Conservation (phyloP, 257 asterid species). For the Solanum tarapatanum region DNA sequence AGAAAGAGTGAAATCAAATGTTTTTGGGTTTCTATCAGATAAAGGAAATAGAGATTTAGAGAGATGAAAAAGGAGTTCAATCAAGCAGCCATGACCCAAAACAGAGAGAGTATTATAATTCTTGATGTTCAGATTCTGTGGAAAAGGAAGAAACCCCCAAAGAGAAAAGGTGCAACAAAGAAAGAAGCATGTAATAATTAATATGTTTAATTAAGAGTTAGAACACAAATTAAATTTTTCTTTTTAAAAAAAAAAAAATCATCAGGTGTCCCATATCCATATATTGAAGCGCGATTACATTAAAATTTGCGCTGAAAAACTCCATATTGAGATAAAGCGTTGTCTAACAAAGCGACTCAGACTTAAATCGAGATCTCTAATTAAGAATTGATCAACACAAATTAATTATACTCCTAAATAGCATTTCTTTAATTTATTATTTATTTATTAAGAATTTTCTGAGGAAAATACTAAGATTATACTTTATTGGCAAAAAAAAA, state of each 20-base stretch:
- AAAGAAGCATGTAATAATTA: neutral
- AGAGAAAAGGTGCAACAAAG: neutral
- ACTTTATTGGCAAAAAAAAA: neutral
- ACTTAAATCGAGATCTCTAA: too few relatives aligned
- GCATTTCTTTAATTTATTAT: neutral
- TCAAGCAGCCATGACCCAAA: constrained; percentile 56
- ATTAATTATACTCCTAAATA: neutral
- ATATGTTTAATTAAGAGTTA: neutral
- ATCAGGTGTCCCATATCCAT: too few relatives aligned
- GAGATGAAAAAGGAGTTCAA: constrained; percentile 25
- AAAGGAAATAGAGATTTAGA: neutral
- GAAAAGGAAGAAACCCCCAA: neutral
- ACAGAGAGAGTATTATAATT: neutral
- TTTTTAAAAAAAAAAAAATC: too few relatives aligned
- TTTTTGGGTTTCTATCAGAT: neutral
- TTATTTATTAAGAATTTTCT: neutral
- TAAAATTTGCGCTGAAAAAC: too few relatives aligned
- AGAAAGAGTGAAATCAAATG: neutral
- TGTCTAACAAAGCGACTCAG: neutral
- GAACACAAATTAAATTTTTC: neutral
- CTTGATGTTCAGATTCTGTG: neutral
- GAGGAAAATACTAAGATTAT: neutral
- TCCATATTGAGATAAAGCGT: neutral
- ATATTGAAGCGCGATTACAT: too few relatives aligned
- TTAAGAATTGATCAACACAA: neutral